Evolutionary conservation across 192 early-diverging fungal genomes (phyloP).

Genomic region (Entomortierella parvispora): DNA sequence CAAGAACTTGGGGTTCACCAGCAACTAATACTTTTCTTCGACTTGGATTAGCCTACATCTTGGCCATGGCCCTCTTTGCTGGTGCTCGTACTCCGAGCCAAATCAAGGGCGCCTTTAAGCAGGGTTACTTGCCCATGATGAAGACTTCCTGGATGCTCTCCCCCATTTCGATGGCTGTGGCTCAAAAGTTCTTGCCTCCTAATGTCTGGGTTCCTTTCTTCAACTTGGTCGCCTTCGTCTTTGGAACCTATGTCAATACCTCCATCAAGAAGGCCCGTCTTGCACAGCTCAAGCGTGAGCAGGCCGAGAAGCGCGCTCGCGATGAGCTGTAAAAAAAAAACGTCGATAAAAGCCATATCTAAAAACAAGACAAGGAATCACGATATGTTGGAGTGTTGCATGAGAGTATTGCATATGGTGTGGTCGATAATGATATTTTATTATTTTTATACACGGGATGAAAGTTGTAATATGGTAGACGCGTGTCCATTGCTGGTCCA

Average conservation of each 20-base stretch:
- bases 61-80: constrained; percentile 84
- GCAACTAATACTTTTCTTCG: constrained; percentile 1
- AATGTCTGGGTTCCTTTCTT: constrained; percentile 92
- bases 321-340: constrained; percentile 34
- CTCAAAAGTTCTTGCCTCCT: constrained; percentile 81
- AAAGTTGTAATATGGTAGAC: no score
- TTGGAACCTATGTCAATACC: constrained; percentile 82
- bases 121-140: constrained; percentile 76
- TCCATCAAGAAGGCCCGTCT: constrained; percentile 71
- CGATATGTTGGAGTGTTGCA: no score
- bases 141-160: constrained; percentile 87
- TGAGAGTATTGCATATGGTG: no score
- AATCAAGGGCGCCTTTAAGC: constrained; percentile 64
- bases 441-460: no score
- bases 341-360: no score
- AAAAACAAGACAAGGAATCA: no score
- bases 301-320: constrained; percentile 52
- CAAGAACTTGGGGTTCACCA: neutral
- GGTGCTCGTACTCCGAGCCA: constrained; percentile 68
- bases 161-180: constrained; percentile 80
- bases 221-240: constrained; percentile 82
- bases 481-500: no score
- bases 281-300: constrained; percentile 55
- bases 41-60: constrained; percentile 72
- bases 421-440: no score